Conservation (phyloP, 306 rosid species). For the Gynostemma pentaphyllum region DNA sequence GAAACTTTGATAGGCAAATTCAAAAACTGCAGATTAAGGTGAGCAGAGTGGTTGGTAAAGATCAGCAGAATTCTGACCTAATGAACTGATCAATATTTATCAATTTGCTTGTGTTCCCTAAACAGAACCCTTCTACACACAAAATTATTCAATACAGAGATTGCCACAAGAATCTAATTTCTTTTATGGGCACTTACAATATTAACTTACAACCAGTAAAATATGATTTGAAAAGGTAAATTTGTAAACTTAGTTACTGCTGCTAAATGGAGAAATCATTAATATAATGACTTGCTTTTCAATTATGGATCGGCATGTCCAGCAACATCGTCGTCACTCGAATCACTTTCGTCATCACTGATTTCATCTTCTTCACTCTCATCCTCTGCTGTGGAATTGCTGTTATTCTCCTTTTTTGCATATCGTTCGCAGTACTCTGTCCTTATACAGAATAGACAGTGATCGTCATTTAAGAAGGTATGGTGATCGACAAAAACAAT, state of each 20-base stretch:
- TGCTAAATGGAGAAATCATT: constrained; percentile 17
- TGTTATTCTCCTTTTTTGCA: constrained; percentile 69
- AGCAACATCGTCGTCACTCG: constrained; percentile 80
- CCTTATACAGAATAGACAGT: constrained; percentile 14
- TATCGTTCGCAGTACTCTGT: constrained; percentile 90
- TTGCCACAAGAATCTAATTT: constrained; percentile 6
- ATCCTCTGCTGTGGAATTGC: constrained; percentile 50
- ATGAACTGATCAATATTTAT: background rate
- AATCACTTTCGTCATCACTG: constrained; percentile 57
- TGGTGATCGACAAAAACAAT: background rate
- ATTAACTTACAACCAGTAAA: background rate
- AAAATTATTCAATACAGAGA: background rate
- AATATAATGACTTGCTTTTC: background rate
- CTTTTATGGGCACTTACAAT: background rate
- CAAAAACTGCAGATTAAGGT: too few species aligned
- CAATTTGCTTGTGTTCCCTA: background rate
- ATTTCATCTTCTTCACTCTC: constrained; percentile 67
- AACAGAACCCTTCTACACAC: background rate
- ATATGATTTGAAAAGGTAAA: constrained; percentile 14
- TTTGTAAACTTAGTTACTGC: constrained; percentile 23
- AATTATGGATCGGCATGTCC: constrained; percentile 69
- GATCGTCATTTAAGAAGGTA: background rate
- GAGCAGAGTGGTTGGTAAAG: too few species aligned
- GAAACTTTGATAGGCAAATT: too few species aligned
- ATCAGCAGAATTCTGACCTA: too few species aligned